Percentiles rank a stretch among this genome's conserved stretches.
Conservation (phyloP, 2,329 filamentous ascomycete species). For the Colletotrichum chrysophilum region DNA sequence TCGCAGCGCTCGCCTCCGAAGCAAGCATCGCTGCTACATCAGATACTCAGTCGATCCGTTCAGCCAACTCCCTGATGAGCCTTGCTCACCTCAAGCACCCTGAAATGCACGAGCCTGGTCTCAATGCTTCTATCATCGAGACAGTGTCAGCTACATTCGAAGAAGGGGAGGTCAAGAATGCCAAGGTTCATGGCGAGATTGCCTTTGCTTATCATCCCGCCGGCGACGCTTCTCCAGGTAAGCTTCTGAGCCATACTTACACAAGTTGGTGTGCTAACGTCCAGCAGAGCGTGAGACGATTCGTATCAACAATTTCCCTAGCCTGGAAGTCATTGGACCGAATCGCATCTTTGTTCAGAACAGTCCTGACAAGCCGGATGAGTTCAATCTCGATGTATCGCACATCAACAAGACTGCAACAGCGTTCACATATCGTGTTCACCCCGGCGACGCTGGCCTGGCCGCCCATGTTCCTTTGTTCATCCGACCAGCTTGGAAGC, state of each 20-base stretch:
- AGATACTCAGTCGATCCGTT: slow-evolving; percentile 91
- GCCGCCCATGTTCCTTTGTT: slow-evolving; percentile 72
- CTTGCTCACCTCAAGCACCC: slow-evolving; percentile 77
- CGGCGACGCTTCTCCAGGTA: slow-evolving; percentile 43
- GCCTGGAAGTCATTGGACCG: slow-evolving; percentile 90
- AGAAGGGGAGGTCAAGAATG: slow-evolving; percentile 71
- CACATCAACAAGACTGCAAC: slow-evolving; percentile 77
- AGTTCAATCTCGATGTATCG: slow-evolving; percentile 78
- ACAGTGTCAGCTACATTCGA: slow-evolving; percentile 88
- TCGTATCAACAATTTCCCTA: slow-evolving; percentile 84
- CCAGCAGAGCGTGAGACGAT: slow-evolving; percentile 67
- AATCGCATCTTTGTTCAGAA: slow-evolving; percentile 91
- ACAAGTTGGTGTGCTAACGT: not conserved
- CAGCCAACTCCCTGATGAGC: slow-evolving; percentile 78
- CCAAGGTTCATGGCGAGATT: slow-evolving; percentile 84
- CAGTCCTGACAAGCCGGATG: slow-evolving; percentile 69
- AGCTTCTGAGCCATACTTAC: slow-evolving; percentile 29
- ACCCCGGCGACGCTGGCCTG: slow-evolving; percentile 63
- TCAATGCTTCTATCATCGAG: slow-evolving; percentile 91
- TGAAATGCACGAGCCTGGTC: slow-evolving; percentile 77
- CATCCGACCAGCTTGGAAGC: slow-evolving; percentile 80
- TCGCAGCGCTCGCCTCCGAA: slow-evolving; percentile 67
- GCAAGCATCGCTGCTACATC: slow-evolving; percentile 65
- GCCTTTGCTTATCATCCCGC: slow-evolving; percentile 79
- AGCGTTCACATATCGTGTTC: slow-evolving; percentile 92